A percentile compares a stretch with the other conserved stretches of the same genome.
Evolutionary conservation across 306 rosid species (phyloP).

Genomic region (Myrica gale): DNA sequence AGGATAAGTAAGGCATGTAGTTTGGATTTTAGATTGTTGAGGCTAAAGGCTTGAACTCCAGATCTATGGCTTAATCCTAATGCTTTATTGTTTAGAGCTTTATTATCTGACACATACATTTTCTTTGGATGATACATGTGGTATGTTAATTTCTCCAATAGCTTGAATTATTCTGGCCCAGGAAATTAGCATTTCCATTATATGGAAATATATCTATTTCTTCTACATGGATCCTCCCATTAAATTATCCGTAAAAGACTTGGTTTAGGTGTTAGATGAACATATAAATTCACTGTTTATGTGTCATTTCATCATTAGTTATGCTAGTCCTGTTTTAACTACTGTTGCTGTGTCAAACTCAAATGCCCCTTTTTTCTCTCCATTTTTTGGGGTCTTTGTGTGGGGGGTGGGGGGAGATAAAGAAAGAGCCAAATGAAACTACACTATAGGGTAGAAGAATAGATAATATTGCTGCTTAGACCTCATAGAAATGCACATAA

Average conservation of each 20-base stretch:
- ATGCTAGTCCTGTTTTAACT: neutral
- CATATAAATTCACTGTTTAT: neutral
- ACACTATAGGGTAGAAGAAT: neutral
- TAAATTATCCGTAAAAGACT: neutral
- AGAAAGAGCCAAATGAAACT: neutral
- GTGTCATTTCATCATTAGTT: neutral
- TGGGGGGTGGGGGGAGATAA: too few relatives aligned
- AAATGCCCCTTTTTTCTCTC: neutral
- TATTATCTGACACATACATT: too few relatives aligned
- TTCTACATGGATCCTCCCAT: neutral
- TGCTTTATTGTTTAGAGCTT: too few relatives aligned
- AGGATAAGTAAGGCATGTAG: neutral
- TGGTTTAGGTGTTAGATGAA: neutral
- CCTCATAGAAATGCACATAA: neutral
- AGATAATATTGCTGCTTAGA: neutral
- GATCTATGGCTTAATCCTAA: neutral
- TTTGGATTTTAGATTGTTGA: neutral
- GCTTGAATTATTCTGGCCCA: too few relatives aligned
- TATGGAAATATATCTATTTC: neutral
- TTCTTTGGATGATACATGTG: too few relatives aligned
- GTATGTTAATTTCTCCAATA: too few relatives aligned
- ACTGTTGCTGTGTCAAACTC: neutral
- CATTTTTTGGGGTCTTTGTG: too few relatives aligned
- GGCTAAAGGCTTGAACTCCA: neutral
- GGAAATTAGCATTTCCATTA: too few relatives aligned